A percentile compares a stretch with the other conserved stretches of the same genome.
phyloP scores from a whole-genome alignment of 2,329 filamentous ascomycete genomes.

The Achaetomium macrosporum region DNA sequence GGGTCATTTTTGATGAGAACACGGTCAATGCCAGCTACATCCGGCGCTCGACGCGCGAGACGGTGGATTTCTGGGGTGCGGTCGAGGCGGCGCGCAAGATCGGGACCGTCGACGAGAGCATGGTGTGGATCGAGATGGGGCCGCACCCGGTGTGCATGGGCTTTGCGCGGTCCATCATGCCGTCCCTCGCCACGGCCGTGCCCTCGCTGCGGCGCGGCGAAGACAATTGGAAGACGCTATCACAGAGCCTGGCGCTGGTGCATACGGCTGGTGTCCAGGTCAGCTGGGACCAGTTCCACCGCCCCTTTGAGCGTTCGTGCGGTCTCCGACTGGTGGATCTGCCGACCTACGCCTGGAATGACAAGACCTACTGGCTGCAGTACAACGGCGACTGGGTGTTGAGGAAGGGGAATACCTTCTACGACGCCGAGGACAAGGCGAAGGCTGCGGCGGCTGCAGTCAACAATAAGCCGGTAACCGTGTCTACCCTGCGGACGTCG shows the following conservation, averaged over 20 bases:
- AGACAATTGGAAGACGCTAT: slow-evolving; percentile 51
- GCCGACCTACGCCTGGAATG: slow-evolving; percentile 62
- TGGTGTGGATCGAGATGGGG: slow-evolving; percentile 62
- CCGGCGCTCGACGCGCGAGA: slow-evolving; percentile 57
- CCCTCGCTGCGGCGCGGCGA: slow-evolving; percentile 51
- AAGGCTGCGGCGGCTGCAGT: slow-evolving; percentile 21
- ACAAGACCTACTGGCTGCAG: slow-evolving; percentile 67
- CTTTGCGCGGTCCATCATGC: slow-evolving; percentile 52
- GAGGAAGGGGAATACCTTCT: slow-evolving; percentile 51
- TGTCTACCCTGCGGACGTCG: slow-evolving; percentile 27
- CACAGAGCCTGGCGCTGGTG: slow-evolving; percentile 43
- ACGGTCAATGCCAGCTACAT: slow-evolving; percentile 58
- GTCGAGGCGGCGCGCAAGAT: slow-evolving; percentile 46
- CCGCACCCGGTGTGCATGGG: slow-evolving; percentile 59
- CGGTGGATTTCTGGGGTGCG: slow-evolving; percentile 63
- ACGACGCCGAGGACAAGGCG: slow-evolving; percentile 22
- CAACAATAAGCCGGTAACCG: neutral
- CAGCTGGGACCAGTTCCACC: slow-evolving; percentile 63
- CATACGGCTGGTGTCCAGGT: slow-evolving; percentile 52
- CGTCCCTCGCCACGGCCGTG: slow-evolving; percentile 36
- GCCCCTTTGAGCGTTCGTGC: slow-evolving; percentile 48
- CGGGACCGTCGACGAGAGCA: slow-evolving; percentile 48
- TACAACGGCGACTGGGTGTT: slow-evolving; percentile 56
- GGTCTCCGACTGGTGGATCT: slow-evolving; percentile 55
- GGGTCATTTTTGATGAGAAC: slow-evolving; percentile 50